Percentiles rank a stretch among this genome's conserved stretches.
These are phyloP conservation scores for Przewalskia tangutica DNA, from an alignment of 257 asterid genomes.

Conservation along the genomic window DNA sequence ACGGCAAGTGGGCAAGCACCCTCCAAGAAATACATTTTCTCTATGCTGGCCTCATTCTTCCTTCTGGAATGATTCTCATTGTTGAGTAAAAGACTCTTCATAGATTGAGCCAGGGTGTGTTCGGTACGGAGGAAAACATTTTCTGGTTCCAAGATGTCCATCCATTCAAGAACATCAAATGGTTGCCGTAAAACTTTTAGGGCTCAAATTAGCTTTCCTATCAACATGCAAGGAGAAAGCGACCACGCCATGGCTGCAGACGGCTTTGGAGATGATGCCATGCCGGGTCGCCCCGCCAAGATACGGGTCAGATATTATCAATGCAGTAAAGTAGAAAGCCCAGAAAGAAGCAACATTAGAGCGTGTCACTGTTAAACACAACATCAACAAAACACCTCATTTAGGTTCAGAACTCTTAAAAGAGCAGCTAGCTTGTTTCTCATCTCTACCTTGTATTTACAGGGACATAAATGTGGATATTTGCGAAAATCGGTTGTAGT, in stretches of 20 bases:
- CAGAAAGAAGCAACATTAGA: too few species aligned
- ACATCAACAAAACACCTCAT: too few species aligned
- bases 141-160: background rate
- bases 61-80: background rate
- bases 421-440: too few species aligned
- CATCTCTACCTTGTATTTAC: too few species aligned
- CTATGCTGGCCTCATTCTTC: background rate
- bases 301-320: too few species aligned
- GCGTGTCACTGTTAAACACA: too few species aligned
- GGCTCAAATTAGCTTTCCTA: background rate
- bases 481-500: too few species aligned
- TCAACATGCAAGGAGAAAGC: background rate
- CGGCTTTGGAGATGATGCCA: too few species aligned
- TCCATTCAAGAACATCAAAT: background rate
- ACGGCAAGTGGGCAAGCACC: background rate
- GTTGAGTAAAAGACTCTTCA: background rate
- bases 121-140: background rate
- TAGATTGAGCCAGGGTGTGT: background rate
- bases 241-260: slow-evolving; percentile 6
- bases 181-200: background rate
- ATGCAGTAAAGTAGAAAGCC: too few species aligned
- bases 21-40: background rate
- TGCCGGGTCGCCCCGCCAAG: too few species aligned
- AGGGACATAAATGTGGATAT: too few species aligned
- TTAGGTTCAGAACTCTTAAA: too few species aligned